Conservation (phyloP, 495 filamentous ascomycete genomes). For the Neurospora cerealis region DNA sequence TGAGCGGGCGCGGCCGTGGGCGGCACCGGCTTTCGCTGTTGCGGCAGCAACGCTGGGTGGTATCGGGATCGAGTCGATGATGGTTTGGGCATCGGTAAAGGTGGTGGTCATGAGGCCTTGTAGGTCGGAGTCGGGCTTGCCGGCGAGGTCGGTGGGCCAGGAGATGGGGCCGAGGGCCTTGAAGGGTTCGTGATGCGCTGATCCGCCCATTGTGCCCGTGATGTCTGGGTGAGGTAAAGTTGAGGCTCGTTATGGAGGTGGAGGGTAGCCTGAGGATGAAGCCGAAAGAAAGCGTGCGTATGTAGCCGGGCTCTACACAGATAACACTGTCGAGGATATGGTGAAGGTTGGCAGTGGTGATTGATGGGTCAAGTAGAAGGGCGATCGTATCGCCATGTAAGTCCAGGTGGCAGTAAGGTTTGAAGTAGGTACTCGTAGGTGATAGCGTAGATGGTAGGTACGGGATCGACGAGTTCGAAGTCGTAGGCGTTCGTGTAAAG, state of each 20-base stretch:
- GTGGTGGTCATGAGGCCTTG: constrained; percentile 37
- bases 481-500: not conserved
- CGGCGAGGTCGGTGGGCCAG: constrained; percentile 48
- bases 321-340: not conserved
- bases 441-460: not conserved
- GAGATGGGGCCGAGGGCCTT: constrained; percentile 60
- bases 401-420: not conserved
- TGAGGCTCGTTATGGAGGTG: not conserved
- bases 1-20: constrained; percentile 10
- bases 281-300: not conserved
- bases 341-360: not conserved
- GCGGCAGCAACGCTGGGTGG: constrained; percentile 6
- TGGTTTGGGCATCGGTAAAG: constrained; percentile 54
- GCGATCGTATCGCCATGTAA: not conserved
- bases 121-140: constrained; percentile 34
- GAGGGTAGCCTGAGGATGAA: not conserved
- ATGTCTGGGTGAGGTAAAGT: not conserved
- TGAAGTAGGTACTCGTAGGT: not conserved
- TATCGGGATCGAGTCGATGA: constrained; percentile 65
- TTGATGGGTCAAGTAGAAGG: not conserved
- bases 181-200: constrained; percentile 54
- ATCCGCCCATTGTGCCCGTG: not conserved
- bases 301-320: not conserved
- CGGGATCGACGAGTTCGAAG: not conserved
- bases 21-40: not conserved